Conservation (phyloP, 192 early-diverging fungal species). For the Backusella macrospora region DNA sequence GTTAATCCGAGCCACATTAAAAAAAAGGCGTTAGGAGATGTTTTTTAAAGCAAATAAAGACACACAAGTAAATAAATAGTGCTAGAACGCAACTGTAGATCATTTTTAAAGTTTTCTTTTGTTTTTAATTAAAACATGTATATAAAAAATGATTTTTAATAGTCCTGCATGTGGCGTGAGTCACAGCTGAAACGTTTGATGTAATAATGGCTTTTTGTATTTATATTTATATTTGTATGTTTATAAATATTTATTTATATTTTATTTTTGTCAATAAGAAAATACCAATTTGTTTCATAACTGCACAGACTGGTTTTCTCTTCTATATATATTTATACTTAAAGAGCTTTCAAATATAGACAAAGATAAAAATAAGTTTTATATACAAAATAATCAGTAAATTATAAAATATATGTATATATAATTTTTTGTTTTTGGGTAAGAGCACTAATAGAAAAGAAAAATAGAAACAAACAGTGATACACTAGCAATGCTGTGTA, state of each 20-base stretch:
- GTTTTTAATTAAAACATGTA: slow-evolving; percentile 9
- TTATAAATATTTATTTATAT: neutral
- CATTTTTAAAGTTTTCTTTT: neutral
- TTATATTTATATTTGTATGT: neutral
- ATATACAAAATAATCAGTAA: neutral
- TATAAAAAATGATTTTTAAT: neutral
- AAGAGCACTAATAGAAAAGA: neutral
- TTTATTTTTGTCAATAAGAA: slow-evolving; percentile 12
- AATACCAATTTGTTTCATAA: slow-evolving; percentile 1
- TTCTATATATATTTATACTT: neutral
- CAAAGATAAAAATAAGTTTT: neutral
- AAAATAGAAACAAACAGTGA: neutral
- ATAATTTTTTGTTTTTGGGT: neutral
- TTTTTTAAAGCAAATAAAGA: neutral
- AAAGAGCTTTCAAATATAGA: neutral
- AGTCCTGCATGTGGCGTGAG: slow-evolving; percentile 15
- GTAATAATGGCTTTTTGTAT: neutral
- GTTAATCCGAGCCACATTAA: neutral
- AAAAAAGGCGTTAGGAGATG: neutral
- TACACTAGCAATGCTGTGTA: neutral
- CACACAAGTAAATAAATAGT: neutral
- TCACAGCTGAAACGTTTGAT: slow-evolving; percentile 10
- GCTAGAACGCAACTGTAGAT: slow-evolving; percentile 1
- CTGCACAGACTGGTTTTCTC: neutral
- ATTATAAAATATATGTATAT: neutral